Evolutionary conservation across 2,329 filamentous ascomycete species (phyloP), one percentile per base, ranked within the genome.

Genomic region (Periglandula ipomoeae): DNA sequence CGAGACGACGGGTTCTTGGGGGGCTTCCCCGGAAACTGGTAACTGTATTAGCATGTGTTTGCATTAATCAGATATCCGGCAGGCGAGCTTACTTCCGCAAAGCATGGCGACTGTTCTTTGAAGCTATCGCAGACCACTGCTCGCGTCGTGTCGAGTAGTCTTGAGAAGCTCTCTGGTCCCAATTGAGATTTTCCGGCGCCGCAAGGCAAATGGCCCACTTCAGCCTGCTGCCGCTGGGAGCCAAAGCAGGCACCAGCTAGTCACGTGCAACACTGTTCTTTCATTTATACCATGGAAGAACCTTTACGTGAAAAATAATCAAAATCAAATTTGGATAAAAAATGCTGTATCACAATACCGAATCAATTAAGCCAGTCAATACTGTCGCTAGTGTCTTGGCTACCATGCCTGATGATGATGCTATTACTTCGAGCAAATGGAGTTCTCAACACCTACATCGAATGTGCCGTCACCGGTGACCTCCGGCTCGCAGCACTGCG

Each of bases 11-110:
- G 93, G 90, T 70, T 89, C 85, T 72, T 95, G 87, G 56, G 93
- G 91, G 72, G 89, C 84, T 79, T 96, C 91, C 71, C 93, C 93
- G 54, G 93, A 98, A 69, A 98, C 91, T 95, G 52, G 39, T 9
- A 15, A 23, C 15, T 11, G 43, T 32, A 45, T 47, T n/a, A 17
- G 43, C 13, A 48, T 23, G 2, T 13, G 15, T 11, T 13, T n/a
- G 20, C 9, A 17, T n/a, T 24, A 15, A n/a, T 30, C 5, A 13
- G 5, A 30, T 5, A 30, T 13, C 7, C 3, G 7, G 13, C 6
- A 13, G 30, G 6, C 6, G 0, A 50, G 60, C 68, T 61, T 62
- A 71, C 70, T 75, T 71, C 65, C 67, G 46, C 72, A 75, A 61
- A 75, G 65, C 72, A 75, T 75, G 52, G 57, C 60, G 61, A 63